Conservation (phyloP, 768 basidiomycete species). For the Auriscalpium orientale region DNA sequence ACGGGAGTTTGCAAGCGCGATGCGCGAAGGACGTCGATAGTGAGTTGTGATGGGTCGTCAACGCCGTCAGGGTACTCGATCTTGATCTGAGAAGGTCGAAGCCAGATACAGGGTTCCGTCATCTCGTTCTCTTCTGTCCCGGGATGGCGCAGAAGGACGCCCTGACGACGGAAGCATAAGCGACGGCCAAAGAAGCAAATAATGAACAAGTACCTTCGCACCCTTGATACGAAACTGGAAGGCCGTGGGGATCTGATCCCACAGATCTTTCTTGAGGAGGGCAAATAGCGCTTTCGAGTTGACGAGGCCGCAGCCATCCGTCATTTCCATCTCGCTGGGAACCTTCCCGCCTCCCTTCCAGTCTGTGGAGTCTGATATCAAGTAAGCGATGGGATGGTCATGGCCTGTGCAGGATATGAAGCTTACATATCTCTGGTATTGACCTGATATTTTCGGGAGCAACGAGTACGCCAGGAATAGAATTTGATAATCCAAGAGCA, state of each 20-base stretch:
- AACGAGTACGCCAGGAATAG: slow-evolving; percentile 46
- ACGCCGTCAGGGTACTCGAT: slow-evolving; percentile 27
- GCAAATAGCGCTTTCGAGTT: slow-evolving; percentile 42
- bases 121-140: slow-evolving; percentile 4
- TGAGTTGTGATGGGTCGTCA: slow-evolving; percentile 35
- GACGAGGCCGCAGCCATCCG: slow-evolving; percentile 70
- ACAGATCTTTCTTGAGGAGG: slow-evolving; percentile 12
- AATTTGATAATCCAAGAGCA: slow-evolving; percentile 55
- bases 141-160: slow-evolving; percentile 23
- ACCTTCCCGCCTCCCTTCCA: slow-evolving; percentile 17
- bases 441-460: slow-evolving; percentile 27
- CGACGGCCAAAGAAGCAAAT: background rate
- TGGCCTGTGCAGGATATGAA: background rate
- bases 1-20: slow-evolving; percentile 40
- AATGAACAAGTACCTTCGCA: slow-evolving; percentile 17
- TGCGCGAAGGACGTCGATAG: slow-evolving; percentile 48
- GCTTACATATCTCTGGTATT: slow-evolving; percentile 44
- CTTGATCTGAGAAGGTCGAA: slow-evolving; percentile 26
- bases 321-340: slow-evolving; percentile 35
- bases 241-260: slow-evolving; percentile 20
- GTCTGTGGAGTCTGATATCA: slow-evolving; percentile 18
- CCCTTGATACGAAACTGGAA: slow-evolving; percentile 24
- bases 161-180: slow-evolving; percentile 12
- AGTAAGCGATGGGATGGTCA: background rate
- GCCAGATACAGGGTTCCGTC: slow-evolving; percentile 16